Conservation (phyloP, 768 basidiomycete species). For the Lyophyllum decastes region DNA sequence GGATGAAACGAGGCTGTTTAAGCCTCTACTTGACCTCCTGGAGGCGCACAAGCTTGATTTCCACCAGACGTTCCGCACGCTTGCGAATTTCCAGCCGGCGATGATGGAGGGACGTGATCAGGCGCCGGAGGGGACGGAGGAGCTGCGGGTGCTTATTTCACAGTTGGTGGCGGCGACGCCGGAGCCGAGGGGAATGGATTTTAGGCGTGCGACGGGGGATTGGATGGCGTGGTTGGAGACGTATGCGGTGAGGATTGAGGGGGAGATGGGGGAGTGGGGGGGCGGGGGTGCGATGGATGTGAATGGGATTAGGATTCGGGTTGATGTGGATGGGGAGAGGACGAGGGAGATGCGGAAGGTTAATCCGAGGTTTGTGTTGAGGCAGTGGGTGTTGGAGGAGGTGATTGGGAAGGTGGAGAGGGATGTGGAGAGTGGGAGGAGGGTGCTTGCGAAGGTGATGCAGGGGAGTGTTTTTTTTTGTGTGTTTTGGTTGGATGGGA, state of each 20-base stretch:
- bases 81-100: slow-evolving; percentile 62
- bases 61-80: slow-evolving; percentile 77
- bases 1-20: slow-evolving; percentile 64
- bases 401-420: slow-evolving; percentile 76
- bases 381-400: slow-evolving; percentile 97
- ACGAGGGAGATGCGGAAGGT: slow-evolving; percentile 50
- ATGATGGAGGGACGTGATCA: slow-evolving; percentile 18
- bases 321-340: slow-evolving; percentile 46
- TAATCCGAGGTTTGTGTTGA: slow-evolving; percentile 90
- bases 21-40: slow-evolving; percentile 76
- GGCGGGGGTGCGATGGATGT: slow-evolving; percentile 9
- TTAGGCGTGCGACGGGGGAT: slow-evolving; percentile 45
- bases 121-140: slow-evolving; percentile 2
- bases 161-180: slow-evolving; percentile 49
- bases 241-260: slow-evolving; percentile 60
- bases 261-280: slow-evolving; percentile 51
- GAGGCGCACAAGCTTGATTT: slow-evolving; percentile 81
- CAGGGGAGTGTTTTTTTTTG: slow-evolving; percentile 50
- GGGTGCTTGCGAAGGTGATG: slow-evolving; percentile 77
- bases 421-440: slow-evolving; percentile 63
- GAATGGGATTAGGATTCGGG: too few relatives aligned
- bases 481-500: background rate
- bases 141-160: slow-evolving; percentile 43
- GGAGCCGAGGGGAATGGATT: slow-evolving; percentile 44
- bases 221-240: slow-evolving; percentile 65